Evolutionary conservation across 768 basidiomycete genomes (phyloP), one percentile per base, ranked within the genome.

Genomic region (Psilocybe cyanescens): DNA sequence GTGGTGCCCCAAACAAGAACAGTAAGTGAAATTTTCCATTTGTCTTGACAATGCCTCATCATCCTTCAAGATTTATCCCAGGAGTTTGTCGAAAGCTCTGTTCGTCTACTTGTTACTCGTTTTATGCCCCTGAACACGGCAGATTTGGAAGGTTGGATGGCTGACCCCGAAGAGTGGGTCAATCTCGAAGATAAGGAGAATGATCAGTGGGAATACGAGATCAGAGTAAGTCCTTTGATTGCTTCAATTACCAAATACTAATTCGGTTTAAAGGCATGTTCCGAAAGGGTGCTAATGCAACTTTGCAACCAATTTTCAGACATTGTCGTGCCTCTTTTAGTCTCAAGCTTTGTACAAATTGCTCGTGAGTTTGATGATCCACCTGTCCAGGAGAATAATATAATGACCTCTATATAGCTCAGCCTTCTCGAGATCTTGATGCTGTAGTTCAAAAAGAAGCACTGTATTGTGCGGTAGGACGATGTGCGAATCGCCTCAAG

Each of bases 121-220:
- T 89, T 97, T 68, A 88, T 99, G 72, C 94, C 93, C 11, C 78
- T 99, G 48, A 90, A 90, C 57, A 82, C 90, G 4, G 76, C 82
- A 1, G 97, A 98, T 72, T 81, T 98, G 8, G 86, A 94, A 65
- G 83, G 82, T 4, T 95, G 96, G 92, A 81, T 89, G 75, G 81
- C 83, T 14, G 94, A 96, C 71, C 95, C 96, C 0, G 97, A 99
- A 78, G 93, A 96, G 67, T 99, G 95, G 94, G 85, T 97, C 9
- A 92, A 94, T 61, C 74, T 86, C 8, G 95, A 98, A 74, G 94
- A 94, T 60, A 89, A 88, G 64, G 94, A 95, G 64, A 91, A 87
- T 46, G 95, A 96, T 41, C 87, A 92, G 59, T 98, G 96, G 95
- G 90, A 95, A 67, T 98, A 85, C 68, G 94, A 97, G 68, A 86